Conservation (phyloP, 1,139 yeast genomes). For the Taphrina flavorubra region DNA sequence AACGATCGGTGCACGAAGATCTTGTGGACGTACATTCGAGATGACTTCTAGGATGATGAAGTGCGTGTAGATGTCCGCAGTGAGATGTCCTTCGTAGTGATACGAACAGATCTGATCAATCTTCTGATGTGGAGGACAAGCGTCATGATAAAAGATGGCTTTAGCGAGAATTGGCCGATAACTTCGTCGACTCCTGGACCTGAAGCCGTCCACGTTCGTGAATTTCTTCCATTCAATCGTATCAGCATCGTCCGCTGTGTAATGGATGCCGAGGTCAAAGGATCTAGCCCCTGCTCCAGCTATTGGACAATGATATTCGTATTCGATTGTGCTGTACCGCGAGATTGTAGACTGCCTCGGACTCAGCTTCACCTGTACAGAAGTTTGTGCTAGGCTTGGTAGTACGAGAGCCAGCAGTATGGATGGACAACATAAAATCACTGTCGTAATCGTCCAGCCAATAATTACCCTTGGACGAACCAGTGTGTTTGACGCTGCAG, state of each 20-base stretch:
- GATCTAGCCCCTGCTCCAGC: neutral
- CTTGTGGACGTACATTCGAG: neutral
- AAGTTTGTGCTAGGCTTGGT: too few relatives aligned
- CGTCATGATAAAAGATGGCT: neutral
- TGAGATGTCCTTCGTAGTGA: conserved; percentile 1
- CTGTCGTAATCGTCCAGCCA: too few relatives aligned
- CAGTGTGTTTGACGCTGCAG: too few relatives aligned
- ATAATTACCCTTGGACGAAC: too few relatives aligned
- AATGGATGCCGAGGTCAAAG: neutral
- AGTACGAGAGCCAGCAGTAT: too few relatives aligned
- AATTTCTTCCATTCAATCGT: neutral
- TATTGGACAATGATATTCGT: neutral
- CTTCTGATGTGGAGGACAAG: neutral
- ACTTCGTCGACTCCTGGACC: neutral
- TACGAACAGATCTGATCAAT: neutral
- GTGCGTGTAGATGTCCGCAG: conserved; percentile 2
- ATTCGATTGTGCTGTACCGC: neutral
- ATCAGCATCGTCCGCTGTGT: neutral
- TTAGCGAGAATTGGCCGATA: neutral
- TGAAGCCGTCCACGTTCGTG: neutral
- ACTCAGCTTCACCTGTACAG: too few relatives aligned
- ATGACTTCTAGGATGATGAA: neutral
- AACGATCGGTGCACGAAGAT: neutral
- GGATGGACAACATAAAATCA: too few relatives aligned
- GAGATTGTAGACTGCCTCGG: neutral